Conservation (phyloP, 164 flowering plant species). For the Warburgia ugandensis region DNA sequence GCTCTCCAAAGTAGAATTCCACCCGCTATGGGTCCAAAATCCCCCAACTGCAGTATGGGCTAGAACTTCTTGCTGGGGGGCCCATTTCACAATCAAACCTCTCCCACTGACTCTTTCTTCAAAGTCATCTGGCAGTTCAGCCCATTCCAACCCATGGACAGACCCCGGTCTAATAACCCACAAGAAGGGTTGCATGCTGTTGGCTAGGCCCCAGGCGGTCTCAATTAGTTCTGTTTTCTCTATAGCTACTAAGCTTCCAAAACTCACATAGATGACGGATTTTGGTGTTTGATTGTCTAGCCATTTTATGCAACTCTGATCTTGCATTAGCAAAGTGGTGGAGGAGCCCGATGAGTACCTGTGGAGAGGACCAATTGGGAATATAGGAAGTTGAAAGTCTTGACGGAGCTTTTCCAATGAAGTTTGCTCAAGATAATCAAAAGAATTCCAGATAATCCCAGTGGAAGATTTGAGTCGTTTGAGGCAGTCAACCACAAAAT, state of each 20-base stretch:
- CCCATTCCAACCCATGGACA: conserved; percentile 11
- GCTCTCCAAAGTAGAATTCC: conserved; percentile 31
- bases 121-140: conserved; percentile 18
- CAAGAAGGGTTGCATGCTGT: conserved; percentile 30
- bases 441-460: conserved; percentile 31
- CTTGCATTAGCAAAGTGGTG: conserved; percentile 22
- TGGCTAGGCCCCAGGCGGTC: conserved; percentile 37
- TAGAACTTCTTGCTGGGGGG: conserved; percentile 28
- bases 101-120: conserved; percentile 11
- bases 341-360: conserved; percentile 19
- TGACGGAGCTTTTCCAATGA: conserved; percentile 8
- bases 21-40: conserved; percentile 25
- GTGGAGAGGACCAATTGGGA: conserved; percentile 39
- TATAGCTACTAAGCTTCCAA: conserved; percentile 28
- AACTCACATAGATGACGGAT: conserved; percentile 45
- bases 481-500: background rate
- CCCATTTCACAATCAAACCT: conserved; percentile 30
- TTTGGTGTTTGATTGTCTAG: conserved; percentile 28
- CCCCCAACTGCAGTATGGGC: conserved; percentile 30
- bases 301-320: conserved; percentile 33
- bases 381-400: conserved; percentile 15
- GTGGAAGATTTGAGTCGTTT: background rate
- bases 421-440: conserved; percentile 25
- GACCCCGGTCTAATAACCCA: conserved; percentile 45
- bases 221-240: conserved; percentile 18